Base-by-base conservation (phyloP, 352 stramenopile species). In the Blastocystis sp. region DNA sequence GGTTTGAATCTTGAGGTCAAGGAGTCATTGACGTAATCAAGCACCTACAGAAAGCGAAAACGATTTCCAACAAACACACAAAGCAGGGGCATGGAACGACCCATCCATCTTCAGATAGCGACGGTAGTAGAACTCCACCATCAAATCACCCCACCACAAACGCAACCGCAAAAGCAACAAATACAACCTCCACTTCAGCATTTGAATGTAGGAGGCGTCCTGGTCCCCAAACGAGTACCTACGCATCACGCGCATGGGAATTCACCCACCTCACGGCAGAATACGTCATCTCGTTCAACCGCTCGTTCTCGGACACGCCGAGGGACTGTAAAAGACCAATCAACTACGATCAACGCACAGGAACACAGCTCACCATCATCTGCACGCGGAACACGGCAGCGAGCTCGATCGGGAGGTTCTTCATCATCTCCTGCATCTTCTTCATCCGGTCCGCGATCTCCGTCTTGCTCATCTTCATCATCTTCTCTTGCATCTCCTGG, bases 91-190 rank as follows among this genome's bases (percentile, higher is more conserved):
- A 13, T 45, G 37, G 50, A 77, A 16, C 21, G 13, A 19, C 16
- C 6, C 33, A 1, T 50, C 24, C 61, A 29, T 16, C 13, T 31
- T 10, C 55, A 85, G n/a, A 10, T 70, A 85, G 26, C 74, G 50
- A n/a, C 74, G 45, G 55, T 85, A 85, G 29, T 85, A 85, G 50
- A 33, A 85, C 19, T 85, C 74, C 35, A 69, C 55, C 16, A 85
- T 45, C 19, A 85, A 13, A n/a, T 85, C 74, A 16, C 60, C n/a
- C 41, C 55, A 85, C 55, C 55, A 67, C 50, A 67, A 37, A 10
- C 60, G 55, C 24, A 66, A 39, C 24, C 29, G 45, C 26, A 85
- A 29, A 9, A 70, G 9, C 4, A 67, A 55, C 51, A 69, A 19
- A 45, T 85, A 67, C 31, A 66, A 39, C 45, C 55, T 67, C 74